A percentile compares a stretch with the other conserved stretches of the same genome.
Conservation (phyloP, 2,329 filamentous ascomycete genomes). For the Trichoderma sp. region DNA sequence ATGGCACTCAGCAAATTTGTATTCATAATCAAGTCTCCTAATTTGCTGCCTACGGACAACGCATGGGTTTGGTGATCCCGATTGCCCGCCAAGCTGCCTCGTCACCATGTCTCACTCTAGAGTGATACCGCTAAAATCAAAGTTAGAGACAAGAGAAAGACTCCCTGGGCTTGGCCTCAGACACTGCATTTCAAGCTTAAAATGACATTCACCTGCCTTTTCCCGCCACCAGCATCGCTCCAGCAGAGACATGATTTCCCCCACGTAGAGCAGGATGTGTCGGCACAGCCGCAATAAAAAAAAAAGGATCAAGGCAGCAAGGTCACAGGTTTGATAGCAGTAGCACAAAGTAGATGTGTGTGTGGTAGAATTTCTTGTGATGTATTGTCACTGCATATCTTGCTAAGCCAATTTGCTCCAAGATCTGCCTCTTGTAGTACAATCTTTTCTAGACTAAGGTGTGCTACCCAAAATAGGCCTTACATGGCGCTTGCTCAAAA, state of each 20-base stretch:
- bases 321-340: neutral
- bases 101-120: slow-evolving; percentile 12
- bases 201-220: slow-evolving; percentile 12
- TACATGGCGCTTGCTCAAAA: slow-evolving; percentile 3
- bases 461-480: neutral
- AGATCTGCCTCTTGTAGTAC: slow-evolving; percentile 6
- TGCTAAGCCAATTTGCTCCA: slow-evolving; percentile 12
- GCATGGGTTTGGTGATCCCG: too few species aligned
- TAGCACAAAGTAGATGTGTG: neutral
- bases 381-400: slow-evolving; percentile 20
- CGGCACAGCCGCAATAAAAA: neutral
- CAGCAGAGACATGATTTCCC: slow-evolving; percentile 7
- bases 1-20: neutral
- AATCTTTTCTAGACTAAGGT: slow-evolving; percentile 11
- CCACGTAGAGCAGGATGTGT: slow-evolving; percentile 5
- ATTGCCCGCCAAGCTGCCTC: slow-evolving; percentile 23
- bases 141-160: neutral
- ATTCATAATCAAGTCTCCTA: neutral
- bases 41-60: neutral
- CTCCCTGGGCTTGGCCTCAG: neutral
- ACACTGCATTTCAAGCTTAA: slow-evolving; percentile 28
- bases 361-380: neutral
- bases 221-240: neutral
- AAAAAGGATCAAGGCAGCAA: neutral
- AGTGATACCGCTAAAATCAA: neutral